Evolutionary conservation across 192 early-diverging fungal species (phyloP).

Genomic region (Phlyctochytrium planicorne): DNA sequence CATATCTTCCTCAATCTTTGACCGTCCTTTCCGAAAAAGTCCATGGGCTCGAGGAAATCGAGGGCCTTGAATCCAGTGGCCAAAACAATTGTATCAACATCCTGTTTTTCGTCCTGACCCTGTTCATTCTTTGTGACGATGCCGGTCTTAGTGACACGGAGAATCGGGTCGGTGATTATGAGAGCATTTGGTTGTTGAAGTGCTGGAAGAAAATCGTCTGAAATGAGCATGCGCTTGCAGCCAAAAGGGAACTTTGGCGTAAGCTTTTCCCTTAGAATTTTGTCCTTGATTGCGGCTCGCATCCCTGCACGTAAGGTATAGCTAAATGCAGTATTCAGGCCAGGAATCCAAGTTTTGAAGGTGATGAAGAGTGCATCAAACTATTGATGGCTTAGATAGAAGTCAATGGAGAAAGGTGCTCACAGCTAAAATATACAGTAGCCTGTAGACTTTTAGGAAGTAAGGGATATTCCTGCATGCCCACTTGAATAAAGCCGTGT

Average conservation of each 20-base stretch:
- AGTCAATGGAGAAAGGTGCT: no score
- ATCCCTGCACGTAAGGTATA: no score
- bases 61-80: constrained; percentile 46
- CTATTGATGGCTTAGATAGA: no score
- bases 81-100: not conserved
- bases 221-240: constrained; percentile 36
- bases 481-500: constrained; percentile 30
- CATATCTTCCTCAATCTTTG: not conserved
- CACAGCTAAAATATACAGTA: not conserved
- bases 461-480: constrained; percentile 47
- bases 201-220: constrained; percentile 29
- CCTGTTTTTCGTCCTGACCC: constrained; percentile 35
- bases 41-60: constrained; percentile 23
- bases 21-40: not conserved
- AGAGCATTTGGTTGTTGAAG: constrained; percentile 24
- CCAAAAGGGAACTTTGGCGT: constrained; percentile 41
- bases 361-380: not conserved
- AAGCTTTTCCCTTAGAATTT: constrained; percentile 27
- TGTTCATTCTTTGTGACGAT: not conserved
- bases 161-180: not conserved
- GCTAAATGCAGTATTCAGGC: no score
- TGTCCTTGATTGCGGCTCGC: not conserved
- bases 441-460: constrained; percentile 26
- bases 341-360: not conserved
- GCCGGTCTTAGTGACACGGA: not conserved